phyloP scores from a whole-genome alignment of 139 green algal species.

The Chlamydomonas applanata region DNA sequence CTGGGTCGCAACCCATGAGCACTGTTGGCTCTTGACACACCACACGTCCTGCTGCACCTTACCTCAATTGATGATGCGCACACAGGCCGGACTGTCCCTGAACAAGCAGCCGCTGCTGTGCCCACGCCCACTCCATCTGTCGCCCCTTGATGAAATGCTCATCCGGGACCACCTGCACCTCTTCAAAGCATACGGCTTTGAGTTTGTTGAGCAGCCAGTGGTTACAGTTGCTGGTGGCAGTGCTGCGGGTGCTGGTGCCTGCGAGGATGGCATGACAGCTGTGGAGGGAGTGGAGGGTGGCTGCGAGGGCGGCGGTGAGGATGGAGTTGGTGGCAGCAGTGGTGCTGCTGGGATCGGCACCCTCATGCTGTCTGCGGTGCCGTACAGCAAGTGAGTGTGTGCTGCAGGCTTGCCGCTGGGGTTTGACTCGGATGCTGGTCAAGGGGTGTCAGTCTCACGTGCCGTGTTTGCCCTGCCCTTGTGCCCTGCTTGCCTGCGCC shows the following conservation, averaged over 20 bases:
- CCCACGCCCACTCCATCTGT: slow-evolving; percentile 51
- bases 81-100: slow-evolving; percentile 38
- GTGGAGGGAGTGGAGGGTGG: too few relatives aligned
- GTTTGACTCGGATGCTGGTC: too few relatives aligned
- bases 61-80: too few relatives aligned
- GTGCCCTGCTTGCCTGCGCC: too few relatives aligned
- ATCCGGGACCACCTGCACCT: slow-evolving; percentile 60
- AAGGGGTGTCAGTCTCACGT: too few relatives aligned
- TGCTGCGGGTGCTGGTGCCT: slow-evolving; percentile 13
- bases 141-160: slow-evolving; percentile 39
- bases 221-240: not conserved
- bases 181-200: slow-evolving; percentile 80
- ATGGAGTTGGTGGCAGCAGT: slow-evolving; percentile 2
- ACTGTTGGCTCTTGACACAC: too few relatives aligned
- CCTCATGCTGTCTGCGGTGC: slow-evolving; percentile 11
- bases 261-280: not conserved
- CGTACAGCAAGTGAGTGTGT: slow-evolving; percentile 15
- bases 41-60: too few relatives aligned
- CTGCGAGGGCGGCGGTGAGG: not conserved
- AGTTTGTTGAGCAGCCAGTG: slow-evolving; percentile 68
- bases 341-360: slow-evolving; percentile 41
- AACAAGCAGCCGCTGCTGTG: slow-evolving; percentile 83
- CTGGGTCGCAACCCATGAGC: too few relatives aligned
- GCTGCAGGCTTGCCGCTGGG: too few relatives aligned
- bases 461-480: too few relatives aligned